A percentile compares a stretch with the other conserved stretches of the same genome.
Conservation (phyloP, 2,329 filamentous ascomycete species). For the Westerdykella aurantiaca region DNA sequence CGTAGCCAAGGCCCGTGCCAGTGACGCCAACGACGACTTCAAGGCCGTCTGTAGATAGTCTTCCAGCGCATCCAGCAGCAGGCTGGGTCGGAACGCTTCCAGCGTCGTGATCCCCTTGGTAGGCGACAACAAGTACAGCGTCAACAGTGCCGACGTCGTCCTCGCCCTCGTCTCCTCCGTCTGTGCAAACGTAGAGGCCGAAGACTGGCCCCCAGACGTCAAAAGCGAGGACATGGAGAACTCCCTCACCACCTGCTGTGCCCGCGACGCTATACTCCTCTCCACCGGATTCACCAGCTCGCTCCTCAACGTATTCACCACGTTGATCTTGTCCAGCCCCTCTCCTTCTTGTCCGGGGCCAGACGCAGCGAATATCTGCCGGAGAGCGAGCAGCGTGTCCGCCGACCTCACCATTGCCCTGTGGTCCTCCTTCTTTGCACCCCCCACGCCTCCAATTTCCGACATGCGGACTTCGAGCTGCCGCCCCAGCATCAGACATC, state of each 20-base stretch:
- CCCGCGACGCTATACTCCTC: conserved; percentile 62
- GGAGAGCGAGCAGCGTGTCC: conserved; percentile 69
- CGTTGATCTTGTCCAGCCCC: conserved; percentile 67
- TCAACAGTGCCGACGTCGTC: conserved; percentile 65
- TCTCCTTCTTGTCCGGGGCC: conserved; percentile 67
- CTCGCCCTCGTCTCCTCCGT: conserved; percentile 69
- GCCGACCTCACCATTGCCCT: conserved; percentile 75
- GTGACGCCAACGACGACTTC: conserved; percentile 67
- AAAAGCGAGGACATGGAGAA: conserved; percentile 65
- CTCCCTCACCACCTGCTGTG: conserved; percentile 75
- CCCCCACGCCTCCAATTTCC: conserved; percentile 54
- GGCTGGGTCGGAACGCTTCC: conserved; percentile 55
- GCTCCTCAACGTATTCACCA: conserved; percentile 64
- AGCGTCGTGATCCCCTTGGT: conserved; percentile 47
- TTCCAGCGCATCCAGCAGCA: conserved; percentile 72
- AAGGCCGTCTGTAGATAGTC: conserved; percentile 75
- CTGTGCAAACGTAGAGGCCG: conserved; percentile 50
- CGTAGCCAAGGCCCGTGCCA: conserved; percentile 71
- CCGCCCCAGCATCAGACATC: conserved; percentile 74
- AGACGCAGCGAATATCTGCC: conserved; percentile 65
- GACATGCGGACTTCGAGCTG: conserved; percentile 82
- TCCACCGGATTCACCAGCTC: conserved; percentile 68
- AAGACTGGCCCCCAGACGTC: conserved; percentile 27
- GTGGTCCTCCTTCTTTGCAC: conserved; percentile 61
- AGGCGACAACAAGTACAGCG: conserved; percentile 78